These are phyloP conservation scores for Dittrichia graveolens DNA, from an alignment of 129 eudicot species.

Conservation along the genomic window DNA sequence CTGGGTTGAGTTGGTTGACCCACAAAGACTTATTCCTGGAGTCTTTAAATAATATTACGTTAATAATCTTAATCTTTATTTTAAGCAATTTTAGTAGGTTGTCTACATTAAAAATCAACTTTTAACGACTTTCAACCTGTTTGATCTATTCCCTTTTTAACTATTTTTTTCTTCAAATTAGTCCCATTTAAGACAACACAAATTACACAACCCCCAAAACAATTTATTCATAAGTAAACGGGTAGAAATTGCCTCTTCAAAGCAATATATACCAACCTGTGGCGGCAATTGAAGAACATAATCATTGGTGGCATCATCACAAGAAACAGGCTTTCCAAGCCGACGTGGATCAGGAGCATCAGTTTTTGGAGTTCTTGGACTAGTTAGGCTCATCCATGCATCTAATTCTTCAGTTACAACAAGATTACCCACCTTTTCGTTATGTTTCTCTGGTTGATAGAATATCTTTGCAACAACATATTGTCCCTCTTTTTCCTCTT, in stretches of 20 bases:
- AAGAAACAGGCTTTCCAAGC: conserved; percentile 41
- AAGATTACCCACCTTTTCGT: conserved; percentile 37
- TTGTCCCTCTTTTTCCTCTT: conserved; percentile 79
- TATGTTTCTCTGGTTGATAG: conserved; percentile 61
- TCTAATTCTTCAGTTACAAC: conserved; percentile 41
- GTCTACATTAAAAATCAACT: background rate
- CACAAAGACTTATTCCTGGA: background rate
- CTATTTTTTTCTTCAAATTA: background rate
- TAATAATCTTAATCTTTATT: background rate
- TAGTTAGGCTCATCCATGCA: conserved; percentile 33
- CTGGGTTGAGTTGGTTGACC: background rate
- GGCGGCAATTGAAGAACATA: conserved; percentile 20
- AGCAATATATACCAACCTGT: conserved; percentile 45
- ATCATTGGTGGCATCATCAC: conserved; percentile 42
- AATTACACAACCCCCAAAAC: background rate
- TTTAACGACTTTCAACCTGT: background rate
- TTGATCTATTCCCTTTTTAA: background rate
- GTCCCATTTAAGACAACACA: background rate
- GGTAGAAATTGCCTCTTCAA: background rate
- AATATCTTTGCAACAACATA: conserved; percentile 80
- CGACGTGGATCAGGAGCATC: conserved; percentile 64
- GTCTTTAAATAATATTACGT: background rate
- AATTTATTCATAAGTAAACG: conserved; percentile 2
- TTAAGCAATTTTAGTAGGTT: background rate
- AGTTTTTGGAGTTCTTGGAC: conserved; percentile 75